Conservation (phyloP, 108 stramenopile genomes). For the Aureococcus anophagefferens region DNA sequence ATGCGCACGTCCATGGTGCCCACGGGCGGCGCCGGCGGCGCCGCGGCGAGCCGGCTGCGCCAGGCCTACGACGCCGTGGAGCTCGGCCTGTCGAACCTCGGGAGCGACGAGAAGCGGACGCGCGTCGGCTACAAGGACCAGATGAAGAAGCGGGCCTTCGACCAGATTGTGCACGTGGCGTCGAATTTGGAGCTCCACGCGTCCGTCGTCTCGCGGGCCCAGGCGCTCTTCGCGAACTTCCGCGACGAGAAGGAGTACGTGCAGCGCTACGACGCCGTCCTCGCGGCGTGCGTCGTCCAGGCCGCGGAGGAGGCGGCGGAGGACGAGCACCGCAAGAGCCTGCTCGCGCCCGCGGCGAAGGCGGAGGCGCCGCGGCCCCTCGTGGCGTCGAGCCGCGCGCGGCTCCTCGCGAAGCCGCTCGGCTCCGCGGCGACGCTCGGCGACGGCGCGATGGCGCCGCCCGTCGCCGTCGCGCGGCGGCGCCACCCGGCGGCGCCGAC, state of each 20-base stretch:
- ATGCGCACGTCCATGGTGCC: conserved; percentile 52
- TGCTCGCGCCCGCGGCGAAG: too few relatives aligned
- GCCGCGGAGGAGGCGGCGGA: background rate
- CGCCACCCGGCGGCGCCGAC: too few relatives aligned
- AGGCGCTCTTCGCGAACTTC: conserved; percentile 76
- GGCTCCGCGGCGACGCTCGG: too few relatives aligned
- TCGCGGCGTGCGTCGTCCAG: background rate
- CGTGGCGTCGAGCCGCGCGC: too few relatives aligned
- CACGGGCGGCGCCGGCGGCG: conserved; percentile 59
- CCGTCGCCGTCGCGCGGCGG: too few relatives aligned
- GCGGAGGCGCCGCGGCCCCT: too few relatives aligned
- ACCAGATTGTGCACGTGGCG: conserved; percentile 53
- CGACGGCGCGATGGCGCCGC: too few relatives aligned
- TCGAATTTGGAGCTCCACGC: conserved; percentile 55
- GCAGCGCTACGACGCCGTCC: conserved; percentile 51
- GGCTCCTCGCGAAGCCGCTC: too few relatives aligned
- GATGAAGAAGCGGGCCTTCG: conserved; percentile 59
- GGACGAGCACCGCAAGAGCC: too few relatives aligned
- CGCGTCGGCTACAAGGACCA: conserved; percentile 77
- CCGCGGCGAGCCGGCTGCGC: conserved; percentile 53
- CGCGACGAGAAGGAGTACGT: conserved; percentile 80
- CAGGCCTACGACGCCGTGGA: conserved; percentile 66
- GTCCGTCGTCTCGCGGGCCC: conserved; percentile 66
- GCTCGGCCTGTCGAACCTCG: conserved; percentile 71
- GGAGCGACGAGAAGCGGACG: conserved; percentile 70